Conservation (phyloP, 2,329 filamentous ascomycete species). For the Venturia asperata region DNA sequence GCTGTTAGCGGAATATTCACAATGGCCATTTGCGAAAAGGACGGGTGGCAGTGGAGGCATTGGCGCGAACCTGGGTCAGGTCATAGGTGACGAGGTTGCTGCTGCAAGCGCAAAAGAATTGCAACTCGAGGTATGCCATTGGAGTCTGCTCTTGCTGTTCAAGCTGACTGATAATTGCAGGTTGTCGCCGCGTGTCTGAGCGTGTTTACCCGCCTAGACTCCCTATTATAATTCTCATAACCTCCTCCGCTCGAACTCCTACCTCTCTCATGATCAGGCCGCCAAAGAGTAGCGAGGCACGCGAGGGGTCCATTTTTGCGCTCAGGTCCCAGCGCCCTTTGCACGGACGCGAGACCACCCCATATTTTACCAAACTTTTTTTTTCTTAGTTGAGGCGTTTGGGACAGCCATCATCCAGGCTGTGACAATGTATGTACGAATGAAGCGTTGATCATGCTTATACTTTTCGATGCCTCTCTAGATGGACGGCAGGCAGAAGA, state of each 20-base stretch:
- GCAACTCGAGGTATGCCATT: slow-evolving; percentile 71
- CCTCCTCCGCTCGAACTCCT: no score
- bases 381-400: slow-evolving; percentile 11
- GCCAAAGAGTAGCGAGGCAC: background rate
- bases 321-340: background rate
- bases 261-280: background rate
- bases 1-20: slow-evolving; percentile 88
- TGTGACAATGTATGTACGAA: slow-evolving; percentile 11
- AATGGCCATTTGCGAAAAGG: slow-evolving; percentile 91
- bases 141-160: slow-evolving; percentile 11
- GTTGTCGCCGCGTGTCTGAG: slow-evolving; percentile 90
- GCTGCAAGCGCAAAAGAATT: slow-evolving; percentile 87
- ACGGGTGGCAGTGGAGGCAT: slow-evolving; percentile 70
- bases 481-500: background rate
- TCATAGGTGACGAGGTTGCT: slow-evolving; percentile 80
- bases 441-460: slow-evolving; percentile 8
- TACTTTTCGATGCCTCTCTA: background rate
- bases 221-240: slow-evolving; percentile 60
- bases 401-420: background rate
- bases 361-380: background rate
- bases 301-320: background rate
- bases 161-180: slow-evolving; percentile 31
- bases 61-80: slow-evolving; percentile 83
- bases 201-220: slow-evolving; percentile 96
- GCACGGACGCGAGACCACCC: background rate